Base-by-base conservation (phyloP, 176 grass and related monocot species). In the Ananas comosus region DNA sequence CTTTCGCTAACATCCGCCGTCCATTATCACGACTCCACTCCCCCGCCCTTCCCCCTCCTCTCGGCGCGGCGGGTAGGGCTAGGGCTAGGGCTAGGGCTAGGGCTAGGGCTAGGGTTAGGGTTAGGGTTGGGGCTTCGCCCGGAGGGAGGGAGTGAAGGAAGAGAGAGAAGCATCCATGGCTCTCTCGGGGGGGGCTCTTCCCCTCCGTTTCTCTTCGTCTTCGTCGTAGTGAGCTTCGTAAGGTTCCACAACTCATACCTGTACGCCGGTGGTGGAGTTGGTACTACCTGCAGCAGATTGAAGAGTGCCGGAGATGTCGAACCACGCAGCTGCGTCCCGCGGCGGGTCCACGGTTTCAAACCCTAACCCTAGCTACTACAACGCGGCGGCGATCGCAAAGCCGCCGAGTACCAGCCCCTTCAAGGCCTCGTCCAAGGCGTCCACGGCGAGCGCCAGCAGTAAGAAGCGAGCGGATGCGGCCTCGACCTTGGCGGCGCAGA, bases 1-100 rank as follows among this genome's bases (percentile, higher is more conserved):
- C 56, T 22, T 27, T 73, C 71, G 56, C 33, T 73, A 53, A 33
- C 12, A 72, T 72, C 69, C 54, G 71, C 71, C 71, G 71, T 73
- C 53, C 53, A 22, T 73, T 73, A 61, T 68, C 47, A 13, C 33
- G 50, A 49, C 47, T 16, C 3, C 42, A 8, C 13, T 2, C 66
- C 66, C 29, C 28, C 16, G 14, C 53, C 56, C 53, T 13, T 49
- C 18, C 29, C 71, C 56, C 4, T 58, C 53, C 54, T 17, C 53
- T 24, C n/a, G 33, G 33, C 5, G 16, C 56, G 56, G 71, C 54
- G 54, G 54, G 54, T 73, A 73, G 71, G 71, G 29, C 23, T 72
- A 56, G 70, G 70, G 70, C 11, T n/a, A n/a, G n/a, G n/a, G n/a
- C n/a, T n/a, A n/a, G n/a, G n/a, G n/a, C n/a, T n/a, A n/a, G n/a